These are phyloP conservation scores for Wickerhamomyces chaumierensis DNA, from an alignment of 805 yeast genomes.

Conservation along the genomic window DNA sequence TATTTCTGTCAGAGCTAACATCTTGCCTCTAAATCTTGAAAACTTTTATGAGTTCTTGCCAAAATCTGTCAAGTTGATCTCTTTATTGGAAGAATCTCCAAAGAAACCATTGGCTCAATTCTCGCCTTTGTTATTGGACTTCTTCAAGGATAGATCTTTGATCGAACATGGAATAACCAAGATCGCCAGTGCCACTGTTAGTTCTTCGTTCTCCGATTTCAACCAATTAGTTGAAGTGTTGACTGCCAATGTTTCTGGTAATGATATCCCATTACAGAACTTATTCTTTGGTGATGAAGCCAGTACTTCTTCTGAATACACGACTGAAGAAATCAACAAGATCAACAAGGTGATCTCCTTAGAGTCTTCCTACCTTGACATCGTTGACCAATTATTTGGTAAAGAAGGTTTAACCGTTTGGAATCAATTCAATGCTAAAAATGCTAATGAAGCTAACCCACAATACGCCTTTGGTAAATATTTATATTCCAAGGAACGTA, in stretches of 20 bases:
- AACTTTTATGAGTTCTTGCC: slow-evolving; percentile 32
- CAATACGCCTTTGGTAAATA: slow-evolving; percentile 82
- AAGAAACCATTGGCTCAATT: slow-evolving; percentile 28
- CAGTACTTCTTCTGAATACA: slow-evolving; percentile 5
- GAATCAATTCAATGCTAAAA: slow-evolving; percentile 40
- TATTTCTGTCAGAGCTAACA: slow-evolving; percentile 48
- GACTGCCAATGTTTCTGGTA: slow-evolving; percentile 35
- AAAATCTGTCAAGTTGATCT: slow-evolving; percentile 38
- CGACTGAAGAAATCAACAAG: slow-evolving; percentile 10
- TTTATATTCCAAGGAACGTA: slow-evolving; percentile 44
- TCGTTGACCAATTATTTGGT: slow-evolving; percentile 58
- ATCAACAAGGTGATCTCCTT: slow-evolving; percentile 37
- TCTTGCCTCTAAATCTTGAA: slow-evolving; percentile 49
- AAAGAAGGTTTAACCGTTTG: slow-evolving; percentile 39
- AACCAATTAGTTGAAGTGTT: slow-evolving; percentile 21
- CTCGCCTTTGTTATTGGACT: slow-evolving; percentile 66
- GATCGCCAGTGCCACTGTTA: slow-evolving; percentile 46
- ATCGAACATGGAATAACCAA: slow-evolving; percentile 34
- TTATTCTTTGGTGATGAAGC: slow-evolving; percentile 40
- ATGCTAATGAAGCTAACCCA: slow-evolving; percentile 47
- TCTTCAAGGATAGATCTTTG: slow-evolving; percentile 45
- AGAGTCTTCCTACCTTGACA: slow-evolving; percentile 69
- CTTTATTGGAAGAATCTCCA: slow-evolving; percentile 53
- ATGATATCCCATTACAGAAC: slow-evolving; percentile 49
- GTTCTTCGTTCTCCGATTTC: slow-evolving; percentile 14